Evolutionary conservation across 352 stramenopile species (phyloP), one percentile per base, ranked within the genome.

Genomic region (Phytophthora foliorum): DNA sequence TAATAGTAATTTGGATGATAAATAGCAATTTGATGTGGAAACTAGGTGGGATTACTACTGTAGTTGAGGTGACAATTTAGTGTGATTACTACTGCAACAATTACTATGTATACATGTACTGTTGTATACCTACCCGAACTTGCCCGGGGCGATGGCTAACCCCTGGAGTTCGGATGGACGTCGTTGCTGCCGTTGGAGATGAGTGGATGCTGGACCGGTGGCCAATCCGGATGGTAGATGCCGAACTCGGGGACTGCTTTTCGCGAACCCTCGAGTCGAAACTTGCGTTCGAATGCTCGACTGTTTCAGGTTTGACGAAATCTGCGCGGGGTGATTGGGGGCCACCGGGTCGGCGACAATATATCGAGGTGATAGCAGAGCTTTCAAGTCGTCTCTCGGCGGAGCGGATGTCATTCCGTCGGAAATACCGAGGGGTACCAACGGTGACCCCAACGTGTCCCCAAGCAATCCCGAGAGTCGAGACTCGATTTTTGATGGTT

Each of bases 341-440:
- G 29, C 51, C 5, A 64, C 60, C 2, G 56, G 63, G 38, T 69
- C 56, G 9, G 57, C 19, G 25, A 76, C 38, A 25, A 73, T 55
- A 14, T 76, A 76, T 2, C 63, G 57, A 27, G 69, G 63, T 41
- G 69, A 73, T 9, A 69, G 46, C 36, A 72, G 29, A 17, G 62
- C 51, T 64, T 72, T 72, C 14, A 72, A 49, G 27, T 72, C 68
- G 5, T 64, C 39, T 24, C 50, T 71, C 36, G 36, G 34, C 22
- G 29, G 6, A 21, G 21, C 36, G 42, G 42, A 17, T 48, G 25
- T 44, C 11, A 34, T 16, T 16, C 22, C 19, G 13, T 53, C 48
- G 29, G 14, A 36, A 22, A 19, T 31, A 9, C 45, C 16, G 17
- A 24, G 17, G 22, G 57, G 48, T 56, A 51, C 17, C 19, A 67